Base-by-base conservation (phyloP, 2,329 filamentous ascomycete species). In the Dichotomopilus funicola region DNA sequence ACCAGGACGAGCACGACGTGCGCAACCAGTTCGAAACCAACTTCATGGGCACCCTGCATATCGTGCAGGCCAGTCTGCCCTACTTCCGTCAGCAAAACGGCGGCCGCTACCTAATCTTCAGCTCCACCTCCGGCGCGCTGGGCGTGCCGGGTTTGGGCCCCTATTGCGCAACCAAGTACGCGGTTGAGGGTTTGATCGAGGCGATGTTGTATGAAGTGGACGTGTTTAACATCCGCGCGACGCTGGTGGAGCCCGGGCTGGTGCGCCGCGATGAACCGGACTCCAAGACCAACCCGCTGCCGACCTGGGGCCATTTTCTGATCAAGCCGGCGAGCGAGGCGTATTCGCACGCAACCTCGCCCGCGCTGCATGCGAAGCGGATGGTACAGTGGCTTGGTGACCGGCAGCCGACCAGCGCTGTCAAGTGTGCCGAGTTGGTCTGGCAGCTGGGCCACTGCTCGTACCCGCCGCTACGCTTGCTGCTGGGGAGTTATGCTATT, bases 21-120 rank as follows among this genome's bases (percentile, higher is more conserved):
- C 88, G 91, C 56, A 92, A 95, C 66, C 94, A 97, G 71, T 96
- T 97, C 73, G 90, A 95, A 76, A 96, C 91, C 27, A 99, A 99
- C 71, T 96, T 96, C 71, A 92, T 95, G 78, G 94, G 94, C 53
- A 95, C 91, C 0, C 73, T 97, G 57, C 88, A 97, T 72, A 96
- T 99, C 64, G 87, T 97, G 57, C 91, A 96, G 69, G 76, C 89
- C 19, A 91, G 88, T 1, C 75, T 97, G 40, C 91, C 91, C 0
- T 90, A 95, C 72, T 95, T 97, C 64, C 85, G 92, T 51, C 78
- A 85, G 60, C 86, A 89, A 61, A 79, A 80, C 27, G 77, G 75
- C 1, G 94, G 94, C 1, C 82, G 91, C 35, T 97, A 96, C 70
- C 78, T 97, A 50, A 95, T 97, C 60, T 96, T 97, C 73, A 96